Evolutionary conservation across 306 rosid species (phyloP), one percentile per base, ranked within the genome.

Genomic region (Fagus crenata): DNA sequence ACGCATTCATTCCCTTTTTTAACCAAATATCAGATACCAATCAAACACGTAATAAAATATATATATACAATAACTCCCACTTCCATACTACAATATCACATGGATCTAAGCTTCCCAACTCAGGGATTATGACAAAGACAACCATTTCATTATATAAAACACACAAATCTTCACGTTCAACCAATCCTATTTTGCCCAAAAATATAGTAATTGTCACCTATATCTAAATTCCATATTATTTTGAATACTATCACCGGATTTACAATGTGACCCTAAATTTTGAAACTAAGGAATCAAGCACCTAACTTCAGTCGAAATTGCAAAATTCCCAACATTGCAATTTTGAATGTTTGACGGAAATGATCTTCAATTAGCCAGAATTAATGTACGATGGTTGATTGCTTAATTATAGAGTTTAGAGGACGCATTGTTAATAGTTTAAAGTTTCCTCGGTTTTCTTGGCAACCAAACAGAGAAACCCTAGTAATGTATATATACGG

Each of bases 391-490:
- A 22, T 22, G 28, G 28, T 22, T 22, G 28, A 22, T 22, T 22
- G 28, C 28, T 22, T 22, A 22, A 22, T 22, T 22, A 22, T 22
- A 22, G 28, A 22, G 28, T 22, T 22, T 22, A 22, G 28, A 22
- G 28, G 28, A 22, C 28, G 28, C 4, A 43, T 43, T 7, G 49
- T 43, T 43, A 8, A 4, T 55, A 15, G 3, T 6, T 22, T 41
- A 51, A 49, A 8, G 33, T 72, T 37, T 53, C 37, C 17, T 35
- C 8, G 68, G 74, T 42, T 61, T 63, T 61, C 71, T 31, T 12
- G 1, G 33, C 15, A 41, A 49, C 67, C 76, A 60, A 60, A 49
- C 61, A 61, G 53, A 49, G 61, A 42, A 73, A 59, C 55, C 61
- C 65, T 15, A 15, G 22, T 12, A 53, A 72, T 56, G 35, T 17